phyloP scores from a whole-genome alignment of 2,329 filamentous ascomycete species.

The Sporothrix variecibatus region DNA sequence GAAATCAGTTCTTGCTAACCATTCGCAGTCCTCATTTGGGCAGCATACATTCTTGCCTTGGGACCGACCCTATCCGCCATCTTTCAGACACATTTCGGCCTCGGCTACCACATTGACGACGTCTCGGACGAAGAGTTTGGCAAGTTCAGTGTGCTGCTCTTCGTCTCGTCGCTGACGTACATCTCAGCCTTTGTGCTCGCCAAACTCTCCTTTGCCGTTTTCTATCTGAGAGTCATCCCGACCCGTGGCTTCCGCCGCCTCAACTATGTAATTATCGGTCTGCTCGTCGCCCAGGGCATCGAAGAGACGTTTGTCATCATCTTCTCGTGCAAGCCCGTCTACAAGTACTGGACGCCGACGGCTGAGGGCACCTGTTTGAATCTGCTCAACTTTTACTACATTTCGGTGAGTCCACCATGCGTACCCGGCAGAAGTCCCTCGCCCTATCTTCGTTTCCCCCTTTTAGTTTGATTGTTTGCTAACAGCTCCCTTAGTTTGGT shows the following conservation, averaged over 20 bases:
- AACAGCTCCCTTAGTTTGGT: neutral
- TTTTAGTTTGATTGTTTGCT: neutral
- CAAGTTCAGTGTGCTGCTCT: neutral
- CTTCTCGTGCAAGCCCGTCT: constrained; percentile 19
- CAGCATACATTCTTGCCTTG: neutral
- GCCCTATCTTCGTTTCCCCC: neutral
- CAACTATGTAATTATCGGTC: constrained; percentile 16
- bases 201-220: constrained; percentile 22
- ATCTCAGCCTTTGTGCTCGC: constrained; percentile 10
- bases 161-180: constrained; percentile 11
- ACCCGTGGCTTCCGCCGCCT: constrained; percentile 8
- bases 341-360: constrained; percentile 15
- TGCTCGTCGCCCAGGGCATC: constrained; percentile 18
- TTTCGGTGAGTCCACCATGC: neutral
- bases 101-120: constrained; percentile 7
- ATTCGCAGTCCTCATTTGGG: constrained; percentile 8
- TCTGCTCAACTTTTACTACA: constrained; percentile 15
- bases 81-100: neutral
- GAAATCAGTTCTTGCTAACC: neutral
- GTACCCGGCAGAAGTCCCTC: neutral
- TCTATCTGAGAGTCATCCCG: constrained; percentile 20
- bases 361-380: neutral
- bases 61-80: neutral
- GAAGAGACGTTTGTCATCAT: constrained; percentile 24
- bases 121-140: neutral